Evolutionary conservation across 192 early-diverging fungal species (phyloP).

Genomic region (Linnemannia schmuckeri): DNA sequence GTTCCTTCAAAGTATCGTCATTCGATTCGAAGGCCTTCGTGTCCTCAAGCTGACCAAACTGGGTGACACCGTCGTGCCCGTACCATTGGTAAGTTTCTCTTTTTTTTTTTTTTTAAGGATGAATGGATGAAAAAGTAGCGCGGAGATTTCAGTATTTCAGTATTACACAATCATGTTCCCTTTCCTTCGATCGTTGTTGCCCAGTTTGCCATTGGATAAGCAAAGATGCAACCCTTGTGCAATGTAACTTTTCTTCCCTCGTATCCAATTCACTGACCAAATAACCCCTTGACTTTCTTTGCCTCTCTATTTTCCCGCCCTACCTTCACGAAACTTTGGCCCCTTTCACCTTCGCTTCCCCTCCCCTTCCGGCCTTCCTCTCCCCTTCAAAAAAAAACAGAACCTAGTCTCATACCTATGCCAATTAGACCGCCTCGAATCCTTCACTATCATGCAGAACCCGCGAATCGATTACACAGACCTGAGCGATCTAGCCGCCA

Average conservation of each 20-base stretch:
- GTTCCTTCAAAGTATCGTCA: slow-evolving; percentile 30
- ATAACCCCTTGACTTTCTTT: neutral
- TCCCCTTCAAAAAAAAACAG: slow-evolving; percentile 2
- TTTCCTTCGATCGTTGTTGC: neutral
- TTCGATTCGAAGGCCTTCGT: slow-evolving; percentile 32
- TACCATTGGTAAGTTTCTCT: slow-evolving; percentile 37
- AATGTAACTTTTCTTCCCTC: neutral
- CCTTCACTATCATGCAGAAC: slow-evolving; percentile 46
- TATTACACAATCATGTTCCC: neutral
- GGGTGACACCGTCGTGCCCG: slow-evolving; percentile 26
- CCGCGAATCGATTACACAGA: slow-evolving; percentile 24
- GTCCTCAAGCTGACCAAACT: slow-evolving; percentile 34
- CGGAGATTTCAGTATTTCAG: neutral
- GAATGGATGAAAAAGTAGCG: neutral
- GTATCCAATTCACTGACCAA: neutral
- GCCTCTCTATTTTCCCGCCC: neutral
- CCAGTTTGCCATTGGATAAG: neutral
- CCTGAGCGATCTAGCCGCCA: slow-evolving; percentile 24
- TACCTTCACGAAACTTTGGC: neutral
- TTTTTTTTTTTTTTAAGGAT: neutral
- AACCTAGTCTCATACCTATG: slow-evolving; percentile 49
- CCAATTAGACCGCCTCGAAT: slow-evolving; percentile 46
- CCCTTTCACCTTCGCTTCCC: neutral
- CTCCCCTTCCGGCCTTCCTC: neutral
- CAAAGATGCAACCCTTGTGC: neutral